Evolutionary conservation across 768 basidiomycete genomes (phyloP).

Genomic region (Boletus fagicola): DNA sequence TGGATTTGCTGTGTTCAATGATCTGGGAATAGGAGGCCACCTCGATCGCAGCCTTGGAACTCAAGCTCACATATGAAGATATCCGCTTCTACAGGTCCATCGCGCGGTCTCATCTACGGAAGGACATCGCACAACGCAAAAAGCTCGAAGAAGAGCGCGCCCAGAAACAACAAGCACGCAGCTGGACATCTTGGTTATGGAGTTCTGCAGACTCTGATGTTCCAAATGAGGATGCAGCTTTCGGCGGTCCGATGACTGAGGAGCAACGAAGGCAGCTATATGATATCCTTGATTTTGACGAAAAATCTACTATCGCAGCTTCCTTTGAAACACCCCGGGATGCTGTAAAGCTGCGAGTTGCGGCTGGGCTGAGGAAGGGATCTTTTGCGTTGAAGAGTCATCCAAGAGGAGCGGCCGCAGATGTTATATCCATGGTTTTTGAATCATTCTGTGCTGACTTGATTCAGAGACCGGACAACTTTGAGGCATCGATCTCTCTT

Average conservation of each 20-base stretch:
- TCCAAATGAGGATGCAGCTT: slow-evolving; percentile 50
- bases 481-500: slow-evolving; percentile 82
- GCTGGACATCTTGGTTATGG: slow-evolving; percentile 83
- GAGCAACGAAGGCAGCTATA: slow-evolving; percentile 90
- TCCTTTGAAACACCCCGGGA: slow-evolving; percentile 74
- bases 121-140: slow-evolving; percentile 70
- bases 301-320: slow-evolving; percentile 69
- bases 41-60: slow-evolving; percentile 66
- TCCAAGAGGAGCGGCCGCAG: slow-evolving; percentile 58
- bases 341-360: slow-evolving; percentile 72
- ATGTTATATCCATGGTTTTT: slow-evolving; percentile 85
- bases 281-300: slow-evolving; percentile 89
- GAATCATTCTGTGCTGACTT: slow-evolving; percentile 83
- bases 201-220: slow-evolving; percentile 48
- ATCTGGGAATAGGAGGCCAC: slow-evolving; percentile 44
- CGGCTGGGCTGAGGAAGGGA: slow-evolving; percentile 80
- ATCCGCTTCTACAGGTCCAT: slow-evolving; percentile 97
- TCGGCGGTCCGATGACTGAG: slow-evolving; percentile 75
- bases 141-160: slow-evolving; percentile 69
- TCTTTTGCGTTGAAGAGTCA: slow-evolving; percentile 81
- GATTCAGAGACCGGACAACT: slow-evolving; percentile 80
- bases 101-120: slow-evolving; percentile 80
- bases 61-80: slow-evolving; percentile 87
- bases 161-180: slow-evolving; percentile 50
- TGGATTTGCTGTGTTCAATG: neutral